Conservation (phyloP, 306 rosid species). For the Malus sylvestris region DNA sequence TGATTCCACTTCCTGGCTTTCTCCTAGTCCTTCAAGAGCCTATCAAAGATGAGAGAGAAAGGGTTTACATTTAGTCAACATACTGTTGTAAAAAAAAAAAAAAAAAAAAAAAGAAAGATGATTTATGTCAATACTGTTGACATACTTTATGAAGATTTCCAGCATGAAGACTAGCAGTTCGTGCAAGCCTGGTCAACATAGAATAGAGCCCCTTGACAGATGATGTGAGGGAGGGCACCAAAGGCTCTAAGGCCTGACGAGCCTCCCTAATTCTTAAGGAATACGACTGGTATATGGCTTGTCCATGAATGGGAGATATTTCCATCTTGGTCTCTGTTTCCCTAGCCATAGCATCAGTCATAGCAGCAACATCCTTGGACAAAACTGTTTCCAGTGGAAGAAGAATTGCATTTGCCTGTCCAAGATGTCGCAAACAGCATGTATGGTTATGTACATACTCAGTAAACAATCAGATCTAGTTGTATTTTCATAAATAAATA, state of each 20-base stretch:
- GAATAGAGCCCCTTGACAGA: constrained; percentile 84
- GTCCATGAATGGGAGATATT: constrained; percentile 85
- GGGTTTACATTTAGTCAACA: not conserved
- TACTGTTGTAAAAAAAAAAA: constrained; percentile 14
- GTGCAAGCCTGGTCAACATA: constrained; percentile 77
- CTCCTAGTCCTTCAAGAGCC: constrained; percentile 99
- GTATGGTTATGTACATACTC: constrained; percentile 13
- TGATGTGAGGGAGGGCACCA: constrained; percentile 61
- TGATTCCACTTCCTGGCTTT: constrained; percentile 80
- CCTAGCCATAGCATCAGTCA: constrained; percentile 70
- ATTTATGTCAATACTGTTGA: constrained; percentile 17
- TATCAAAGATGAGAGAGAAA: constrained; percentile 30
- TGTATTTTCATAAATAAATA: not conserved
- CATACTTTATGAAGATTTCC: constrained; percentile 92
- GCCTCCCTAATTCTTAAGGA: constrained; percentile 71
- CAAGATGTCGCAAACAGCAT: constrained; percentile 26
- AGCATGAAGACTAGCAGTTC: constrained; percentile 91
- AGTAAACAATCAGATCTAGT: not conserved
- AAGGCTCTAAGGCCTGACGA: constrained; percentile 64
- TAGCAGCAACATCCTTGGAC: constrained; percentile 88
- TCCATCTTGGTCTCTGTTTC: constrained; percentile 75
- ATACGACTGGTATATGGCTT: constrained; percentile 93
- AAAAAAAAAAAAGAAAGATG: constrained; percentile 3
- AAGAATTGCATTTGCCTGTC: constrained; percentile 73
- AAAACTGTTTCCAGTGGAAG: constrained; percentile 86